Evolutionary conservation across 768 basidiomycete genomes (phyloP), one percentile per base, ranked within the genome.

Genomic region (Podaxis mareebaensis): DNA sequence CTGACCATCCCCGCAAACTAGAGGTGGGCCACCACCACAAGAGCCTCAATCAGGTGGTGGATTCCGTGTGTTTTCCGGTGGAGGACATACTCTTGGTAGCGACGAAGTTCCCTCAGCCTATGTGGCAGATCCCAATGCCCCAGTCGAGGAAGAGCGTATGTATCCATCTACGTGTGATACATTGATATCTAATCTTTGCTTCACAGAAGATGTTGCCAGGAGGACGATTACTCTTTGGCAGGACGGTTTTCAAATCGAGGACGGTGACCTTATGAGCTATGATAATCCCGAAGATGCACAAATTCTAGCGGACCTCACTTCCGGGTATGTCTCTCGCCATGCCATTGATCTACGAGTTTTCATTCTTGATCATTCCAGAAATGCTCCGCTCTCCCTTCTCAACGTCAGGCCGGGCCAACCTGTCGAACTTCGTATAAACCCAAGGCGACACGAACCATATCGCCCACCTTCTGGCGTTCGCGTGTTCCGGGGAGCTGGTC

Each of bases 151-250:
- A 71, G 72, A 69, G 70, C 72, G 75, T 74, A 53, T 67, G 33
- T 42, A 12, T 22, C 46, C 36, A 33, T 58, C 28, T 39, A 2
- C 42, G 4, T 28, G 33, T 12, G 30, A 53, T 3, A 26, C 1
- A 12, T 24, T 24, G 33, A 10, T 22, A 28, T 20, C 38, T 22
- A 46, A 53, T 33, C 28, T 12, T 58, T 20, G 28, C 2, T 57
- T 36, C 10, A 40, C 82, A 64, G 82, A 83, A 62, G 84, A 87
- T 56, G 80, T 84, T 3, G 89, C 88, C 53, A 87, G 96, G 8
- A 87, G 96, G 8, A 82, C 85, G 60, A 78, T 99, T 48, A 95
- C 90, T 0, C 92, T 99, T 77, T 99, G 96, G 96, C 83, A 88
- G 44, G 85, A 98, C 64, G 97, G 97, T 0, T 98, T 97, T 75